Evolutionary conservation across 1,284 basidiomycete species (phyloP).

Genomic region (Testicularia cyperi): DNA sequence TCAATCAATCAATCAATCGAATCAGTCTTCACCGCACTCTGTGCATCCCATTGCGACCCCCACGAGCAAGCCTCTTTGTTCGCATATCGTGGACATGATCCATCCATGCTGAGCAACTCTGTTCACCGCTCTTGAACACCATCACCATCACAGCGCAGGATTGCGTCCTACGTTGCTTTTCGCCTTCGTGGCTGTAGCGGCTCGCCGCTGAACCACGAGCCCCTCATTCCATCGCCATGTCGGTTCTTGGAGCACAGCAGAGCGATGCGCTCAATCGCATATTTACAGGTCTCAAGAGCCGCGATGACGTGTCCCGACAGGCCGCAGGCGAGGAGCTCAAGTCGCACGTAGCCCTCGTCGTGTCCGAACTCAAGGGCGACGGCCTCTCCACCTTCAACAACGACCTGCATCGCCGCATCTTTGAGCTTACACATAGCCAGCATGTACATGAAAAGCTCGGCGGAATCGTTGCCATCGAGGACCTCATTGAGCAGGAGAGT

Average conservation of each 20-base stretch:
- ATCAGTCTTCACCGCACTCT: too few species aligned
- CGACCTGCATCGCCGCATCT: constrained; percentile 72
- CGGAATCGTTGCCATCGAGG: constrained; percentile 74
- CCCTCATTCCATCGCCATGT: too few species aligned
- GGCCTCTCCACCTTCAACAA: constrained; percentile 55
- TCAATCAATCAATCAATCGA: too few species aligned
- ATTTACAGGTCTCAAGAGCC: constrained; percentile 50
- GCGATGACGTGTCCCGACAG: constrained; percentile 38
- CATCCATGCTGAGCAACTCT: too few species aligned
- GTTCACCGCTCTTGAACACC: too few species aligned
- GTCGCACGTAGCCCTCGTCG: constrained; percentile 43
- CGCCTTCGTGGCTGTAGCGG: too few species aligned
- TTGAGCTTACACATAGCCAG: constrained; percentile 79
- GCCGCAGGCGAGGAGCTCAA: constrained; percentile 53
- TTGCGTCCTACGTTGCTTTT: too few species aligned
- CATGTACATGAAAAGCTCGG: constrained; percentile 75
- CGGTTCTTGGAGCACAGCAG: constrained; percentile 33
- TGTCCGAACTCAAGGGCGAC: constrained; percentile 55
- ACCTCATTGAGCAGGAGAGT: constrained; percentile 38
- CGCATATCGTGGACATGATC: too few species aligned
- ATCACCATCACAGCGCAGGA: too few species aligned
- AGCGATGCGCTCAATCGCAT: constrained; percentile 52
- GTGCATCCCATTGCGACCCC: too few species aligned
- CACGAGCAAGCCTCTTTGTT: too few species aligned
- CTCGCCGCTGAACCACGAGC: too few species aligned